phyloP scores from a whole-genome alignment of 2,329 filamentous ascomycete genomes.

The Venturia effusa region DNA sequence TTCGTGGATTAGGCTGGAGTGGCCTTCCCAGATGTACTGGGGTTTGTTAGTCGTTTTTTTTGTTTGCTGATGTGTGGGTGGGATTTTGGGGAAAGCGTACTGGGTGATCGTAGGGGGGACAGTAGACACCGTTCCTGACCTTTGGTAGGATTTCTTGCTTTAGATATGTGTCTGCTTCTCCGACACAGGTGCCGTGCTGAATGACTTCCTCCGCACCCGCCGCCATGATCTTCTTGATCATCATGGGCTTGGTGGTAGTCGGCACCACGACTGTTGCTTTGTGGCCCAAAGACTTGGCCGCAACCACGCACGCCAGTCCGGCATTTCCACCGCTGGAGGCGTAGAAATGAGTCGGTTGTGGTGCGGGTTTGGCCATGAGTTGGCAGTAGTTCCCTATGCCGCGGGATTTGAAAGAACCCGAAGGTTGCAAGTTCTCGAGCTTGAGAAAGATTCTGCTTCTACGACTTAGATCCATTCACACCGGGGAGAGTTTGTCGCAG shows the following conservation, averaged over 20 bases:
- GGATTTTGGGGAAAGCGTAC: not conserved
- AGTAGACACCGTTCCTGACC: constrained; percentile 48
- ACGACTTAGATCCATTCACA: constrained; percentile 24
- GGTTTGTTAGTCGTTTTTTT: not conserved
- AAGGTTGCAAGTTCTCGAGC: constrained; percentile 74
- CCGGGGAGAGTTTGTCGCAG: not conserved
- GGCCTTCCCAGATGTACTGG: constrained; percentile 53
- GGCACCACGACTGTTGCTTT: constrained; percentile 70
- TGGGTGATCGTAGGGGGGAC: constrained; percentile 59
- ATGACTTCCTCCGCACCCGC: constrained; percentile 59
- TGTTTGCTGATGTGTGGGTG: not conserved
- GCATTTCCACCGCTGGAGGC: constrained; percentile 75
- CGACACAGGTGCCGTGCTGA: constrained; percentile 56
- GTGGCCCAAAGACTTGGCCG: constrained; percentile 51
- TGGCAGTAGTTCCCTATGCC: constrained; percentile 58
- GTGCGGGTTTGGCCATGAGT: constrained; percentile 20
- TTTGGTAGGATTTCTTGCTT: constrained; percentile 44
- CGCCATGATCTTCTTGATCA: constrained; percentile 59
- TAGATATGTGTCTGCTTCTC: constrained; percentile 58
- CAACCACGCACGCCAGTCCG: constrained; percentile 68
- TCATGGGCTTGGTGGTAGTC: constrained; percentile 50
- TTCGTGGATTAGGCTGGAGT: constrained; percentile 47
- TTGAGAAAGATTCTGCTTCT: constrained; percentile 70
- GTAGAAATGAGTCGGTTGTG: constrained; percentile 54
- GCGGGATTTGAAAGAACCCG: constrained; percentile 69